Evolutionary conservation across 2,329 filamentous ascomycete species (phyloP), one percentile per base, ranked within the genome.

Genomic region (Scedosporium minutisporum): DNA sequence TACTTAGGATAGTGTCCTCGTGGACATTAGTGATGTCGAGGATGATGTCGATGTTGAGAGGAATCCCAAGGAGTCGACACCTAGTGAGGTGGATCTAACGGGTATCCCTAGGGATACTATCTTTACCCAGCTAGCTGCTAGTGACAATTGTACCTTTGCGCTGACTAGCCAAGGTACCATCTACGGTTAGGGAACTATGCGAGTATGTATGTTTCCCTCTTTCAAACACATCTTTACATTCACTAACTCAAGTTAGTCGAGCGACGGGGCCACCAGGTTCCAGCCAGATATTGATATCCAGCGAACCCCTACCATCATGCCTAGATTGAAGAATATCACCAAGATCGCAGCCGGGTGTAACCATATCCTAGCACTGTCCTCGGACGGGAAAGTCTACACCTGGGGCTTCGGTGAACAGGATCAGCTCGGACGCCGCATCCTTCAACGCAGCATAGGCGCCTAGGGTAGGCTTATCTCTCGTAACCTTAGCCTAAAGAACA

Each of bases 11-110:
- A 7, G 29, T 33, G 29, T 6, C 29, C 29, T 33, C 29, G 29
- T 33, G 29, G 29, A 33, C 7, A 33, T 33, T 33, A 33, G 29
- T 7, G 44, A 48, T n/a, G 16, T 12, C 4, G 44, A 48, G 21
- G 80, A 79, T 9, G 78, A 61, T 12, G 81, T 84, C 29, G 82
- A 84, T n/a, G 74, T 92, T 68, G 29, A 33, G 29, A 33, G 29
- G 29, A 93, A 91, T 72, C 86, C 88, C 16, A 74, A 78, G 41
- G 89, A 93, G 72, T 83, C 85, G 65, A 89, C 86, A 0, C 89
- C 90, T 0, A 78, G 76, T 3, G 78, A 82, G 21, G 79, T 91
- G 21, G 78, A 82, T 6, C 75, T 84, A 1, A 79, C 83, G 41
- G 71, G 79, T 55, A 85, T 90, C 67, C 80, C 83, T 4, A 78